phyloP scores from a whole-genome alignment of 805 yeast genomes.

The Jamesozyma jinghongensis region DNA sequence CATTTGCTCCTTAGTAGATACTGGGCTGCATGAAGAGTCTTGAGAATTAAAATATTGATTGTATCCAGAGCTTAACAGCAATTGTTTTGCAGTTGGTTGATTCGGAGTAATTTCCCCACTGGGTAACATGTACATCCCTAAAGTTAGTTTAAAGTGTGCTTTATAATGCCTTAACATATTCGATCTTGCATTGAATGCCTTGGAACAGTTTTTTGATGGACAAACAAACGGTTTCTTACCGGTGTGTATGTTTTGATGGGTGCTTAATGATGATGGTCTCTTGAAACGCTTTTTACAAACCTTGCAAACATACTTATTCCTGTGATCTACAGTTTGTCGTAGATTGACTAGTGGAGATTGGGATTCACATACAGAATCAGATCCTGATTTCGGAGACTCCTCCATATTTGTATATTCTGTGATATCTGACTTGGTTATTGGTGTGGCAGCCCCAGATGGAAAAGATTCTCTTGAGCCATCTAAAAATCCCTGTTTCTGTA shows the following conservation, averaged over 20 bases:
- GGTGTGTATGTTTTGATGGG: constrained; percentile 75
- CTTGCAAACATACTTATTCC: constrained; percentile 40
- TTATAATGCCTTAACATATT: constrained; percentile 27
- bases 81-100: constrained; percentile 14
- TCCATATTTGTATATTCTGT: no score
- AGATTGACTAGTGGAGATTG: not conserved
- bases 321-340: not conserved
- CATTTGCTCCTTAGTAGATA: no score
- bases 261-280: constrained; percentile 78
- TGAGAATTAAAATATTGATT: not conserved
- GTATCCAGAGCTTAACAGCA: constrained; percentile 1
- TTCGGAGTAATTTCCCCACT: constrained; percentile 12
- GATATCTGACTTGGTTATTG: no score
- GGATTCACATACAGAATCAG: not conserved
- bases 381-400: not conserved
- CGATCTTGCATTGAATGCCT: constrained; percentile 41
- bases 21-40: not conserved
- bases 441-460: no score
- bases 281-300: constrained; percentile 71
- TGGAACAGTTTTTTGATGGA: constrained; percentile 47
- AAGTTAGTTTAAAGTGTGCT: constrained; percentile 16
- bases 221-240: constrained; percentile 88
- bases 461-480: no score
- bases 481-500: no score
- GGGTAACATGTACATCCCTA: constrained; percentile 17